phyloP scores from a whole-genome alignment of 2,329 filamentous ascomycete genomes.

The Dothideomycetes sp. region DNA sequence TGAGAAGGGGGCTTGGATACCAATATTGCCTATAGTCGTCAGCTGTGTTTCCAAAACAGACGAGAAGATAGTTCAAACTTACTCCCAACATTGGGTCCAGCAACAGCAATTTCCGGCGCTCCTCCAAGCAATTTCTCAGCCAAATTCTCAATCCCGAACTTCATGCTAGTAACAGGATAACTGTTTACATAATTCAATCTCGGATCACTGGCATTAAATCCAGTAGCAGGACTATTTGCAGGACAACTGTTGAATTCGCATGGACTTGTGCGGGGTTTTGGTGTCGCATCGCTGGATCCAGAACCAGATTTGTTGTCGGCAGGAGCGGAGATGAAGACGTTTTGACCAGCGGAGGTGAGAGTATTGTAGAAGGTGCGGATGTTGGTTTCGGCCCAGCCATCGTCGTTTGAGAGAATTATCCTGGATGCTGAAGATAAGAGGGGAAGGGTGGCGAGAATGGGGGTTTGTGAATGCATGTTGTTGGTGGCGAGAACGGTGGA shows the following conservation, averaged over 20 bases:
- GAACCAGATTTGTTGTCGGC: conserved; percentile 58
- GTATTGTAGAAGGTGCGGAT: conserved; percentile 51
- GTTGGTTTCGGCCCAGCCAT: conserved; percentile 65
- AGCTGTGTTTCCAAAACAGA: neutral
- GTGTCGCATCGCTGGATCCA: conserved; percentile 44
- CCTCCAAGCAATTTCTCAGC: conserved; percentile 46
- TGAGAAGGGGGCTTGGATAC: conserved; percentile 47
- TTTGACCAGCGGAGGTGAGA: conserved; percentile 47
- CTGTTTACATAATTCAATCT: conserved; percentile 65
- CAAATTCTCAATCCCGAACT: conserved; percentile 51
- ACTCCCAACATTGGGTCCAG: conserved; percentile 53
- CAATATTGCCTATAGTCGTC: conserved; percentile 43
- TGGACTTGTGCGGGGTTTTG: conserved; percentile 37
- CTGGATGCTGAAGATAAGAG: conserved; percentile 25
- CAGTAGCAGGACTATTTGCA: conserved; percentile 45
- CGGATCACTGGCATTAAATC: conserved; percentile 47
- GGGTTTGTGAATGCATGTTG: conserved; percentile 4
- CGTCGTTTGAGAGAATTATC: conserved; percentile 60
- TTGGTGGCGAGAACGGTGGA: no score
- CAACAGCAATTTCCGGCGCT: conserved; percentile 52
- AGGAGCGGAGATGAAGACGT: conserved; percentile 56
- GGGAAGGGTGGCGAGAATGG: conserved; percentile 3
- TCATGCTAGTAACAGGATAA: conserved; percentile 56
- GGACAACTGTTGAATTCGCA: conserved; percentile 58
- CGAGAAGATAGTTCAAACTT: neutral